phyloP scores from a whole-genome alignment of 495 filamentous ascomycete species.

The Daldinia childiae region DNA sequence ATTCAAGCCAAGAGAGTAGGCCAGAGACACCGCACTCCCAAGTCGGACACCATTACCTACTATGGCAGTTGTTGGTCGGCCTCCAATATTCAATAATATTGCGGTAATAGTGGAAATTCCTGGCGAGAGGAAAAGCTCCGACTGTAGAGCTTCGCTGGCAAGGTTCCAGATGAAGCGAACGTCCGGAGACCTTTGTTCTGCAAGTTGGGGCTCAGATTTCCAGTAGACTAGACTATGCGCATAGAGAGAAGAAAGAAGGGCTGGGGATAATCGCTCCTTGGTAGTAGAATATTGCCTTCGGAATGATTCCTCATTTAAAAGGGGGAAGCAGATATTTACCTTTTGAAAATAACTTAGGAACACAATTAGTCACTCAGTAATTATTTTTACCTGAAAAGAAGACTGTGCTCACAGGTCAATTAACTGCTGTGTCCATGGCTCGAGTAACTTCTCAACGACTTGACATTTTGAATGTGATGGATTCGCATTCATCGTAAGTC shows the following conservation, averaged over 20 bases:
- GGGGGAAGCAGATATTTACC: background rate
- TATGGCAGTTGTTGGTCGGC: conserved; percentile 18
- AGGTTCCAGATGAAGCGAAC: conserved; percentile 24
- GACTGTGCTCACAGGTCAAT: background rate
- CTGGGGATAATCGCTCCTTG: background rate
- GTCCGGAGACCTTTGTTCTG: conserved; percentile 4
- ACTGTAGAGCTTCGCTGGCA: conserved; percentile 19
- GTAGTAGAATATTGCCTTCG: background rate
- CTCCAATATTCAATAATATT: conserved; percentile 12
- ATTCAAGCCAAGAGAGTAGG: conserved; percentile 6
- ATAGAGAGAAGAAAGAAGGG: background rate
- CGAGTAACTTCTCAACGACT: background rate
- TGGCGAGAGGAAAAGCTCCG: conserved; percentile 15
- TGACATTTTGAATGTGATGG: background rate
- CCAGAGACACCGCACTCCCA: conserved; percentile 12
- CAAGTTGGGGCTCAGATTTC: background rate
- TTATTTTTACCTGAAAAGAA: background rate
- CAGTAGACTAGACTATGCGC: background rate
- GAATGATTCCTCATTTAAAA: background rate
- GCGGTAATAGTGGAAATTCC: conserved; percentile 12
- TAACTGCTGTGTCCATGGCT: background rate
- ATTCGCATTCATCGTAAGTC: background rate
- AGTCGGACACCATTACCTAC: conserved; percentile 20
- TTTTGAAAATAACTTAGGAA: background rate
- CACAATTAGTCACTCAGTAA: background rate